Base-by-base conservation (phyloP, 805 yeast genomes). In the Dipodascus albidus region DNA sequence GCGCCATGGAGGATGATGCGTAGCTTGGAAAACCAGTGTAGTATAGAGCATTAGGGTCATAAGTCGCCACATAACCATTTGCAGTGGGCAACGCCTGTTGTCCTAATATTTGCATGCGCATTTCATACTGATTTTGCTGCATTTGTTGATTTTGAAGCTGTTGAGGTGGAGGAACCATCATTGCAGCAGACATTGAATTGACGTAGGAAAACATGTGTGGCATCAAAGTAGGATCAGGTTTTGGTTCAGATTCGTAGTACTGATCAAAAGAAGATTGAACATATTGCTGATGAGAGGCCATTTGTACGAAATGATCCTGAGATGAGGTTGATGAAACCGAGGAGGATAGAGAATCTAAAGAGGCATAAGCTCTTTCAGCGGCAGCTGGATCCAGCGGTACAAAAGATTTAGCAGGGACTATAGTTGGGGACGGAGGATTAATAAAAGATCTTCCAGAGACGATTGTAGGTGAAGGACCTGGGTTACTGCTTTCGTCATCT, bases 141-240 rank as follows among this genome's bases (percentile, higher is more conserved):
- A 27, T 6, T 27, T 27, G 33, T 11, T 27, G 33, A 11, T 11
- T 27, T 27, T 27, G 33, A 6, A 27, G 6, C 11, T 27, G 33
- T 27, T 27, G 33, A 27, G 6, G 33, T 38, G 44, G 44, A 6
- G 17, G 44, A 38, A 38, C 44, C 20, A 38, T n/a, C 44, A 38
- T 38, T 4, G 44, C 20, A n/a, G 44, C 20, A 14, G 20, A 11
- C 17, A 17, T 17, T n/a, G 44, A 14, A 38, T 38, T 38, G 20
- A 38, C 44, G n/a, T 38, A 38, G 44, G 44, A 38, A 38, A 38
- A 38, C 44, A 38, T 38, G n/a, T 38, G 44, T 4, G 44, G 44
- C 44, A 38, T 38, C 20, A 38, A 38, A n/a, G 44, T 38, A 38
- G 44, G 44, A 38, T 38, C 44, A 38, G 44, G 20, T 14, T 38